Conservation (phyloP, 495 filamentous ascomycete genomes). For the Penicillium bovifimosum region DNA sequence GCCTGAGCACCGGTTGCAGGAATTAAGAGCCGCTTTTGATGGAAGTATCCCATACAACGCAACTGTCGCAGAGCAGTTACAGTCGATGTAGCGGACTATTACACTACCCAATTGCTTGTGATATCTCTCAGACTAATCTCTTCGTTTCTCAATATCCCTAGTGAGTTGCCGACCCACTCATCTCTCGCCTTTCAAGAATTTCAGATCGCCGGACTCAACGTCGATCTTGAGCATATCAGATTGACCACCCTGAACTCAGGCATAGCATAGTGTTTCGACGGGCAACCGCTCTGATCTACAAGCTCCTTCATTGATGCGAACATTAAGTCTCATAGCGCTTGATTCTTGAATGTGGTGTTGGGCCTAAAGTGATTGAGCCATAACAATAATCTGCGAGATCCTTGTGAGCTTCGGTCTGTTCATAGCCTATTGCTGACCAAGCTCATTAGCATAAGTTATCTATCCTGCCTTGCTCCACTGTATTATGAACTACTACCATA, state of each 20-base stretch:
- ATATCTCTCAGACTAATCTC: too few species aligned
- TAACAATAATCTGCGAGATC: too few species aligned
- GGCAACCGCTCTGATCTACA: conserved; percentile 3
- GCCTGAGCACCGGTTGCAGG: neutral
- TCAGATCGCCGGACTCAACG: neutral
- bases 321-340: neutral
- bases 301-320: neutral
- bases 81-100: neutral
- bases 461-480: too few species aligned
- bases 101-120: too few species aligned
- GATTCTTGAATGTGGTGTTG: too few species aligned
- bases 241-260: neutral
- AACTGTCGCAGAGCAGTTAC: neutral
- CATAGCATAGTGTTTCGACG: conserved; percentile 2
- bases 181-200: neutral
- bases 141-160: neutral
- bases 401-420: too few species aligned
- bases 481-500: too few species aligned
- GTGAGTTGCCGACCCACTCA: neutral
- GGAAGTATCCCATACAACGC: neutral
- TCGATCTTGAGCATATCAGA: neutral
- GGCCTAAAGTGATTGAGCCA: too few species aligned
- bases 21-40: neutral
- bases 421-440: too few species aligned
- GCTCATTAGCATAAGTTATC: too few species aligned